Base-by-base conservation (phyloP, 257 asterid species). In the Nicotiana undulata region DNA sequence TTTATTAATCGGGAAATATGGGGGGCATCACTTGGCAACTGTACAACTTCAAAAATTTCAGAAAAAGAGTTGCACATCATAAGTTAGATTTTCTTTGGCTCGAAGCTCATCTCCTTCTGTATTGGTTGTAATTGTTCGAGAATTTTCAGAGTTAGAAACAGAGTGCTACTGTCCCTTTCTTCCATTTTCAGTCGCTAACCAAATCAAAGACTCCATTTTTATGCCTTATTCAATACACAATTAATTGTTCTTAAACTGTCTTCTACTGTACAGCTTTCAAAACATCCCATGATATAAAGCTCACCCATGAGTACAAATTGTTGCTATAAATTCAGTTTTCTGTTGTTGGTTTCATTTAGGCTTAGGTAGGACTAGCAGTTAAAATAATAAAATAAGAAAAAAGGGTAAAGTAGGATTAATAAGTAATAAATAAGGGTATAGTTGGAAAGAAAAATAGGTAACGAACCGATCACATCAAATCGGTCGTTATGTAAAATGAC, bases 261-360 rank as follows among this genome's bases (percentile, higher is more conserved):
- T 63, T 22, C 53, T 53, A 31, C 24, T 4, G 32, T 22, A 7
- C 32, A 58, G 31, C 28, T 56, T 52, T 11, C 22, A 16, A 31
- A 6, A 37, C 28, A 24, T 9, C 55, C 3, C 55, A 11, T 17
- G 22, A 72, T 72, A 72, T 44, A 60, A 72, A 72, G 24, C 61
- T 29, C 20, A 9, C 9, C 63, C 58, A 81, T 82, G 77, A 16
- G 56, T 84, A 18, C 55, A 79, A 63, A 60, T 84, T 70, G 9
- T 77, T n/a, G 40, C n/a, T 75, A 44, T 24, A 22, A 26, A 22
- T 70, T 79, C 77, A 24, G 78, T 70, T 83, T 74, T 67, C n/a
- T 32, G 56, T 67, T 37, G 4, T 75, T 76, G 83, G 84, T 84
- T 29, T 24, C 56, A 34, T 37, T 49, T 24, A 79, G 60, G n/a